Evolutionary conservation across 2,329 filamentous ascomycete genomes (phyloP), one percentile per base, ranked within the genome.

Genomic region (Sporothrix euskadiensis): DNA sequence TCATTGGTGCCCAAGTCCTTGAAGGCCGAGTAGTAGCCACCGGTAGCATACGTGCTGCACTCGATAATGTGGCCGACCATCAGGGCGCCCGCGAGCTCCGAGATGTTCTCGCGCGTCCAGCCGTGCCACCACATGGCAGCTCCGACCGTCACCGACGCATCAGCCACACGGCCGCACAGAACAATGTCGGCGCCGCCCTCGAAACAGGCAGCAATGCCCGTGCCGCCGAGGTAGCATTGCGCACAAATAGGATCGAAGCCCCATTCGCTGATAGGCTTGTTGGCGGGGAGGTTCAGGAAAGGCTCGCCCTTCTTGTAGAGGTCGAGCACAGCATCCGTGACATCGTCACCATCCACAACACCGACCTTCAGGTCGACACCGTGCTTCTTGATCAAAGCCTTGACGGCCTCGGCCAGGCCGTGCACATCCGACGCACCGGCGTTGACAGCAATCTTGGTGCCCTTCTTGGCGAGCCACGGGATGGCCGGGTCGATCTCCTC

Each of bases 41-140:
- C 85, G 3, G 83, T 84, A 1, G 83, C 83, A 74, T 86, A 86
- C 0, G 81, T 79, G 7, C 80, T 82, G 75, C 83, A 84, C 75
- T 85, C 83, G 73, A 84, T 84, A 39, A 85, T 76, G 77, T 85
- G 82, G 0, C 83, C 83, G 3, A 81, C 81, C 54, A 85, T 79
- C 4, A 85, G 75, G 4, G 82, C 78, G 0, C 83, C 82, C 2
- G 84, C 85, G 12, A 86, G 81, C 41, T 78, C 73, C 72, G 86
- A 80, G 69, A 83, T 85, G 47, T 83, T 80, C 8, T 76, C 80
- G 39, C 82, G 80, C 1, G 73, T 73, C 85, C 85, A 87, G 2
- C 79, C 78, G 75, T 86, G 80, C 85, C 85, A 87, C 75, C 80
- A 86, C 81, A 81, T 83, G 0, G 85, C 83, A 0, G 84, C 84